These are phyloP conservation scores for Lycium ferocissimum DNA, from an alignment of 257 asterid species.

Conservation along the genomic window DNA sequence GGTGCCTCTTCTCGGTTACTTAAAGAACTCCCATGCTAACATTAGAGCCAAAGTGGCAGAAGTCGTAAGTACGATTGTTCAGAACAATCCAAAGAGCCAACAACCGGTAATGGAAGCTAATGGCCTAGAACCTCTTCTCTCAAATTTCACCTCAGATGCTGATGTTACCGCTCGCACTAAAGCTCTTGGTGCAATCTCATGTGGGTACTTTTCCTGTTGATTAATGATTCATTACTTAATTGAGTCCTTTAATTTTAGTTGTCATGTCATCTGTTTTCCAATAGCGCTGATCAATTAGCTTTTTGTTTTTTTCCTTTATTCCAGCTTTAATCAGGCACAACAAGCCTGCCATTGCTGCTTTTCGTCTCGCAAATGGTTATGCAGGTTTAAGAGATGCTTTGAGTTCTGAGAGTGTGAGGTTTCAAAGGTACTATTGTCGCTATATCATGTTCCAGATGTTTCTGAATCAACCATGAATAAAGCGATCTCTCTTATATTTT, in stretches of 20 bases:
- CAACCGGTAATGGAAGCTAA: constrained; percentile 87
- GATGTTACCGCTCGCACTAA: constrained; percentile 79
- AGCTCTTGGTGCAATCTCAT: constrained; percentile 91
- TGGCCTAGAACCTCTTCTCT: constrained; percentile 75
- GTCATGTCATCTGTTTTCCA: neutral
- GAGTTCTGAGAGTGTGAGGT: constrained; percentile 65
- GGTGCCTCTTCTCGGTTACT: constrained; percentile 73
- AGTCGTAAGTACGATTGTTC: constrained; percentile 86
- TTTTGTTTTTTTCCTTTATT: neutral
- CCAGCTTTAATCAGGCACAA: constrained; percentile 87
- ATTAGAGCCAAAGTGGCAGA: constrained; percentile 95
- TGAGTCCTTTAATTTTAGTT: neutral
- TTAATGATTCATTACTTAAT: neutral
- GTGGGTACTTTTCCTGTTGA: constrained; percentile 46
- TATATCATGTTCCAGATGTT: neutral
- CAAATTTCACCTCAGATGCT: constrained; percentile 74
- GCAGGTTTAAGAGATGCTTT: constrained; percentile 77
- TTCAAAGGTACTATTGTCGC: constrained; percentile 63
- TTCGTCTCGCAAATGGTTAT: constrained; percentile 86
- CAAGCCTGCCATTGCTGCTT: constrained; percentile 74
- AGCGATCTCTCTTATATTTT: neutral
- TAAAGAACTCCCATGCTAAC: constrained; percentile 72
- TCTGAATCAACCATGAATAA: neutral
- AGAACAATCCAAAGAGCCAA: constrained; percentile 90
- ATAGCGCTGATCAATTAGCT: neutral